phyloP scores from a whole-genome alignment of 176 grass and related monocot genomes.

The Eleusine coracana region DNA sequence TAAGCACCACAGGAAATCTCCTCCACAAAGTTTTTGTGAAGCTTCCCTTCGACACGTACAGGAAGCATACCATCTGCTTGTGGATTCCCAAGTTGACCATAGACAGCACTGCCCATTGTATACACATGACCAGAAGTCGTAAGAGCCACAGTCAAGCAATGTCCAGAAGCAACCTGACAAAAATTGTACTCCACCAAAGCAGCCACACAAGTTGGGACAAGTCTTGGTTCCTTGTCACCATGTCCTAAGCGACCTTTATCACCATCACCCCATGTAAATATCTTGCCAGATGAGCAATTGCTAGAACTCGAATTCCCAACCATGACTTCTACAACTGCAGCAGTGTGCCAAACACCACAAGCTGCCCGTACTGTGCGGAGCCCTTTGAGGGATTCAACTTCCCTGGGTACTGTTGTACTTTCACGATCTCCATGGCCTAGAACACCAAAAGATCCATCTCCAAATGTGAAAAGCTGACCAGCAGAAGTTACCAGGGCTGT shows the following conservation, averaged over 20 bases:
- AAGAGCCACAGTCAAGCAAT: conserved; percentile 88
- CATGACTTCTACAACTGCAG: conserved; percentile 98
- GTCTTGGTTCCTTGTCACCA: conserved; percentile 75
- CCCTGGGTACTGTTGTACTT: conserved; percentile 67
- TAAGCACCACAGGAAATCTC: conserved; percentile 97
- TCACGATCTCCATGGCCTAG: conserved; percentile 82
- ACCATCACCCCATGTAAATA: conserved; percentile 99
- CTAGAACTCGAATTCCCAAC: conserved; percentile 86
- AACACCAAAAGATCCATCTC: conserved; percentile 95
- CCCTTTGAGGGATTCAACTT: conserved; percentile 95
- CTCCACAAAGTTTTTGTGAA: conserved; percentile 96
- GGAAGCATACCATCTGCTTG: conserved; percentile 84
- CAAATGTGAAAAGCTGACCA: conserved; percentile 97
- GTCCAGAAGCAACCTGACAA: conserved; percentile 97
- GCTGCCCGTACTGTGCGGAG: conserved; percentile 85
- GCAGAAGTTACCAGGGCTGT: conserved; percentile 89
- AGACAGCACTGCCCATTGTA: conserved; percentile 87
- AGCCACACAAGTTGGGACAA: conserved; percentile 94
- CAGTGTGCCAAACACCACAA: conserved; percentile 99
- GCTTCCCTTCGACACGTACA: conserved; percentile 82
- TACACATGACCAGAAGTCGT: conserved; percentile 96
- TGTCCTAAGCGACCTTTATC: conserved; percentile 98
- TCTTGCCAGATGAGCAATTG: conserved; percentile 89
- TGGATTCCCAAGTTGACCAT: conserved; percentile 91
- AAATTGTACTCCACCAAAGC: conserved; percentile 95